Percentiles rank a stretch among this genome's conserved stretches.
Evolutionary conservation across 192 early-diverging fungal species (phyloP).

Genomic region (Backusella tuberculispora): DNA sequence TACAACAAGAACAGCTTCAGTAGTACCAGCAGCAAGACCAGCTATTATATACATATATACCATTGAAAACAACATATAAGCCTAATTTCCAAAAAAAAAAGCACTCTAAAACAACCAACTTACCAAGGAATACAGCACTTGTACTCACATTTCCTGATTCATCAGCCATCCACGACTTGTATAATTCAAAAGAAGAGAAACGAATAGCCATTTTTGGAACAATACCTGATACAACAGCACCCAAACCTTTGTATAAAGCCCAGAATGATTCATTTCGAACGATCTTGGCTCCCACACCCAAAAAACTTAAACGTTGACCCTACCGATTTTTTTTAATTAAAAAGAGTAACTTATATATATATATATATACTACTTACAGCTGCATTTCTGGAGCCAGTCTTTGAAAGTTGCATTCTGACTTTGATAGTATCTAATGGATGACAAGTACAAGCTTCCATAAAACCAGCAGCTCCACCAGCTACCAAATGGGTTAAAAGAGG

Average conservation of each 20-base stretch:
- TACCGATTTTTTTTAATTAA: slow-evolving; percentile 1
- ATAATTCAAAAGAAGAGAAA: slow-evolving; percentile 93
- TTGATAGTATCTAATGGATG: slow-evolving; percentile 97
- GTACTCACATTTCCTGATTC: slow-evolving; percentile 59
- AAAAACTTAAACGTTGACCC: slow-evolving; percentile 61
- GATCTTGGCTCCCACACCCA: slow-evolving; percentile 82
- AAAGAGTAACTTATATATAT: background rate
- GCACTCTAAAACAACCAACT: slow-evolving; percentile 12
- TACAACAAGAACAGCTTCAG: slow-evolving; percentile 94
- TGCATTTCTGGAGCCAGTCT: slow-evolving; percentile 57
- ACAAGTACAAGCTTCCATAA: slow-evolving; percentile 86
- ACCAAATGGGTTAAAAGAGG: slow-evolving; percentile 78
- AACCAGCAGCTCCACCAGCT: slow-evolving; percentile 89
- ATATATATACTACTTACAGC: slow-evolving; percentile 49
- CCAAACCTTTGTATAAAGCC: slow-evolving; percentile 95
- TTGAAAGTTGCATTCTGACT: slow-evolving; percentile 92
- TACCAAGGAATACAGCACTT: slow-evolving; percentile 61
- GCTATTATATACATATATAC: slow-evolving; percentile 43
- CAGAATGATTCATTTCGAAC: slow-evolving; percentile 83
- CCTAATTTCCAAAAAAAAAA: background rate
- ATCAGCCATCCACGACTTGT: slow-evolving; percentile 79
- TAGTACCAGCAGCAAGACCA: slow-evolving; percentile 88
- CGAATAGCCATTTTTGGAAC: slow-evolving; percentile 99
- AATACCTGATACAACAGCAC: slow-evolving; percentile 93
- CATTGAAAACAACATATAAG: slow-evolving; percentile 21